phyloP scores from a whole-genome alignment of 768 basidiomycete genomes.

The Lanmaoa pseudosensibilis region DNA sequence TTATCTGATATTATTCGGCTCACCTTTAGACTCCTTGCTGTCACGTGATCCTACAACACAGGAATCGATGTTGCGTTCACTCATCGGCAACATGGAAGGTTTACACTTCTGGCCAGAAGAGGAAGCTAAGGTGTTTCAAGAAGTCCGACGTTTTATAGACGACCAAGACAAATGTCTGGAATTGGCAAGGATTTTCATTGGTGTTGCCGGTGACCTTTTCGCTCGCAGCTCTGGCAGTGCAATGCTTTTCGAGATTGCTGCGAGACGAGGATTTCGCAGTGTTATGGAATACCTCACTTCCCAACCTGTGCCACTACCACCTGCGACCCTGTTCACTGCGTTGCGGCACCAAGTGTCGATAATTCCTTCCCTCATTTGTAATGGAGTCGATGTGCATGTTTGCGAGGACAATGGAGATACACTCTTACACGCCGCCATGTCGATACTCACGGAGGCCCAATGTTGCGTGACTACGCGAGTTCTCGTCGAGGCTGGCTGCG shows the following conservation, averaged over 20 bases:
- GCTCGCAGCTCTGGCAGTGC: background rate
- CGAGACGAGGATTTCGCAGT: background rate
- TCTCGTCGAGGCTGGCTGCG: background rate
- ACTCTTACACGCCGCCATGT: background rate
- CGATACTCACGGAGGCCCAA: background rate
- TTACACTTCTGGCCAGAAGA: background rate
- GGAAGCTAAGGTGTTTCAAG: background rate
- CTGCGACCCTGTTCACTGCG: background rate
- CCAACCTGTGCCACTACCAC: background rate
- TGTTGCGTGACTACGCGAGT: background rate
- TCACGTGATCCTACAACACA: background rate
- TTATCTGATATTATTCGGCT: background rate
- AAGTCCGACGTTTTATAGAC: background rate
- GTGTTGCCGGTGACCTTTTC: background rate
- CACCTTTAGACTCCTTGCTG: background rate
- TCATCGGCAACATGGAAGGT: background rate
- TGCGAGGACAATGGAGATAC: background rate
- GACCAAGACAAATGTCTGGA: background rate
- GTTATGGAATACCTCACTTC: background rate
- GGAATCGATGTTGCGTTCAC: background rate
- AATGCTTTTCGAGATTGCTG: background rate
- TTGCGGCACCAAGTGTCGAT: background rate
- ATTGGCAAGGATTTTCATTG: background rate
- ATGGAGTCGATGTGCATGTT: background rate
- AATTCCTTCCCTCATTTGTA: background rate